Evolutionary conservation across 2,329 filamentous ascomycete species (phyloP).

Genomic region (Pleomassaria siparia): DNA sequence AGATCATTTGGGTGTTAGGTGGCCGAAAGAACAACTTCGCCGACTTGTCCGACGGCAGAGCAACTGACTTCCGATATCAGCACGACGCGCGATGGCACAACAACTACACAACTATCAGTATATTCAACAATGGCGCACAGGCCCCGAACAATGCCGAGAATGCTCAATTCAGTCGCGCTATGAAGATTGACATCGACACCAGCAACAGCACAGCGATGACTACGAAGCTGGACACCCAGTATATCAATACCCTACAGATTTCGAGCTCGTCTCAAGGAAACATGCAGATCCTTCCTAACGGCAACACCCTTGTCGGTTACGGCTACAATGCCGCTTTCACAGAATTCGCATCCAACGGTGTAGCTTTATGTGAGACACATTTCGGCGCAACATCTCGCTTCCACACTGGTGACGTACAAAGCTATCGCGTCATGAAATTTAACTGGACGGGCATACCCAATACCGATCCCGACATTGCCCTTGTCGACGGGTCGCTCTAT

Average conservation of each 20-base stretch:
- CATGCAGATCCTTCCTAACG: slow-evolving; percentile 42
- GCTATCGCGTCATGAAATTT: slow-evolving; percentile 37
- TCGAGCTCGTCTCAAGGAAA: slow-evolving; percentile 43
- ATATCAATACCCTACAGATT: slow-evolving; percentile 41
- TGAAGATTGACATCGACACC: slow-evolving; percentile 43
- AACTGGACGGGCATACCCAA: slow-evolving; percentile 12
- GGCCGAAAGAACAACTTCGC: slow-evolving; percentile 49
- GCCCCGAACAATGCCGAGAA: slow-evolving; percentile 3
- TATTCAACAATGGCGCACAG: slow-evolving; percentile 42
- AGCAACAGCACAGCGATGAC: slow-evolving; percentile 37
- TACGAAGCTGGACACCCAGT: slow-evolving; percentile 45
- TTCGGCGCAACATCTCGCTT: slow-evolving; percentile 24
- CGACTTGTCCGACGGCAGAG: slow-evolving; percentile 45
- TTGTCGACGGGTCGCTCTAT: slow-evolving; percentile 8
- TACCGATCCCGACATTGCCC: slow-evolving; percentile 9
- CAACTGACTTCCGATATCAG: slow-evolving; percentile 54
- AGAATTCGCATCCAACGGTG: slow-evolving; percentile 46
- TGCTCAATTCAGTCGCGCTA: slow-evolving; percentile 20
- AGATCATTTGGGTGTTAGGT: slow-evolving; percentile 55
- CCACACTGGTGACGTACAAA: slow-evolving; percentile 32
- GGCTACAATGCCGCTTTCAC: slow-evolving; percentile 51
- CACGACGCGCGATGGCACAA: slow-evolving; percentile 32
- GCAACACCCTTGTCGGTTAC: slow-evolving; percentile 51
- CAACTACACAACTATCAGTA: slow-evolving; percentile 24
- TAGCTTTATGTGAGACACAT: slow-evolving; percentile 45